These are phyloP conservation scores for Paecilomyces formosus DNA, from an alignment of 2,329 filamentous ascomycete species.

Conservation along the genomic window DNA sequence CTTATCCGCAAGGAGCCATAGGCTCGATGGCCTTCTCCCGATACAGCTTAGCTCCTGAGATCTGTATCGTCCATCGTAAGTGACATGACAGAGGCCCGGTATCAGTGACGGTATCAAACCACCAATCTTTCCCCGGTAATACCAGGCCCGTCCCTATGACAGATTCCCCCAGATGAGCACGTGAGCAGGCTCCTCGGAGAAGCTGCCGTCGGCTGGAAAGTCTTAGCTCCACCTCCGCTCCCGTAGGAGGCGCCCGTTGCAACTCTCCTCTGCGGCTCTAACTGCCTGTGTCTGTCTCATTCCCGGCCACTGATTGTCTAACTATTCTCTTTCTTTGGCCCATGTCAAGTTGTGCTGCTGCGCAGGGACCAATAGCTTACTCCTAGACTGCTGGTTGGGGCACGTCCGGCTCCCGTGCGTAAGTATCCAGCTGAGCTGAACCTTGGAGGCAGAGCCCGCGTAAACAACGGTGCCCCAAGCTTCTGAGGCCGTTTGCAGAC, in stretches of 20 bases:
- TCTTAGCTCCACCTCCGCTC: not conserved
- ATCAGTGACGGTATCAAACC: not conserved
- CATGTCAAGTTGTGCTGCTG: not conserved
- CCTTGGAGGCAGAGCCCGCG: not conserved
- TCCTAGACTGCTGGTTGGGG: not conserved
- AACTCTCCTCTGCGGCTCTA: not conserved
- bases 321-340: not conserved
- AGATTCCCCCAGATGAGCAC: not conserved
- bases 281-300: not conserved
- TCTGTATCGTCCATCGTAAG: not conserved
- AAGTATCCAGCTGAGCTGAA: not conserved
- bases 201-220: not conserved
- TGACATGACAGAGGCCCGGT: not conserved
- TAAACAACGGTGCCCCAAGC: not conserved
- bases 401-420: not conserved
- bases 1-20: not conserved
- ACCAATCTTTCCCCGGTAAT: not conserved
- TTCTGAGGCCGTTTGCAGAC: not conserved
- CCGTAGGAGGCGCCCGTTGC: not conserved
- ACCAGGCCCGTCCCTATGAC: not conserved
- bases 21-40: not conserved
- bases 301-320: not conserved
- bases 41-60: not conserved
- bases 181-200: not conserved
- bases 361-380: slow-evolving; percentile 2